These are phyloP conservation scores for Curvularia sp. DNA, from an alignment of 2,329 filamentous ascomycete species.

Conservation along the genomic window DNA sequence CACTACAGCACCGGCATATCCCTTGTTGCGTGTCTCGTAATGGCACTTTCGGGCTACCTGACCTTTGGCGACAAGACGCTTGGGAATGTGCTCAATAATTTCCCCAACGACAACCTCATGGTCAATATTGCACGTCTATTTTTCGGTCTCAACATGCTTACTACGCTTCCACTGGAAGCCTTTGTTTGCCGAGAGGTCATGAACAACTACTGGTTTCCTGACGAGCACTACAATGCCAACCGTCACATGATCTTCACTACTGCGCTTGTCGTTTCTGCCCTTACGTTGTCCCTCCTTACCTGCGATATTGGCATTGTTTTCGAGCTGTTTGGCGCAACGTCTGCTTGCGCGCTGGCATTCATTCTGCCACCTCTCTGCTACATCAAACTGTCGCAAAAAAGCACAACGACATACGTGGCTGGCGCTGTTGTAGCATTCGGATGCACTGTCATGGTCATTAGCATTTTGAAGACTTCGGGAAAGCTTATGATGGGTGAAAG, in stretches of 20 bases:
- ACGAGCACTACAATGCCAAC: conserved; percentile 79
- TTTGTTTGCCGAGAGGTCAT: conserved; percentile 98
- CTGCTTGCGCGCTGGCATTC: conserved; percentile 91
- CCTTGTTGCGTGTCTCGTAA: conserved; percentile 86
- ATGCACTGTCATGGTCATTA: conserved; percentile 76
- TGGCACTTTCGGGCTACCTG: conserved; percentile 89
- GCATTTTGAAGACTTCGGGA: conserved; percentile 41
- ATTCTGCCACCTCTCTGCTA: conserved; percentile 95
- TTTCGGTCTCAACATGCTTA: conserved; percentile 98
- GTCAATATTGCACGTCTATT: conserved; percentile 94
- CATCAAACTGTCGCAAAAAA: conserved; percentile 86
- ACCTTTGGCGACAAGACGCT: conserved; percentile 91
- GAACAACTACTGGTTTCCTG: conserved; percentile 80
- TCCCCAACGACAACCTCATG: conserved; percentile 86
- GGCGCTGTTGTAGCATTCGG: conserved; percentile 81
- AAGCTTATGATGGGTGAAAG: conserved; percentile 38
- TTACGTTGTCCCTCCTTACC: conserved; percentile 79
- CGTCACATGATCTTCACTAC: conserved; percentile 89
- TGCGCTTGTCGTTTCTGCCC: conserved; percentile 77
- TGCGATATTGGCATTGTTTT: conserved; percentile 95
- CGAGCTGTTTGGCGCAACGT: conserved; percentile 94
- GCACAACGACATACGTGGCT: conserved; percentile 75
- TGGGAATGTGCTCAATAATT: conserved; percentile 98
- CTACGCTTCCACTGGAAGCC: conserved; percentile 91
- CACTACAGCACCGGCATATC: conserved; percentile 92